Conservation (phyloP, 345 rosid species). For the Eutrema heterophyllum region DNA sequence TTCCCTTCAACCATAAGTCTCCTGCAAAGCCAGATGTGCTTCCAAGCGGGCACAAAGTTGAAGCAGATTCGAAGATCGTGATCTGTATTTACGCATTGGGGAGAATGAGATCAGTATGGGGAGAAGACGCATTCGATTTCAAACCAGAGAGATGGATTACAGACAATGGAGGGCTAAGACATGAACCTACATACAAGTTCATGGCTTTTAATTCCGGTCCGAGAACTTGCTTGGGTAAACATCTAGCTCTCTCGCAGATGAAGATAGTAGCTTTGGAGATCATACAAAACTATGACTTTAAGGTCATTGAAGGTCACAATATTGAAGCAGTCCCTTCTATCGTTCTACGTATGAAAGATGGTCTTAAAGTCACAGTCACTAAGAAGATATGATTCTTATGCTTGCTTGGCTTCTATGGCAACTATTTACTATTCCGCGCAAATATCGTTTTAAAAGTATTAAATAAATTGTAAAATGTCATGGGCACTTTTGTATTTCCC, state of each 20-base stretch:
- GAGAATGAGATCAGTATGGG: slow-evolving; percentile 41
- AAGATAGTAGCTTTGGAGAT: slow-evolving; percentile 16
- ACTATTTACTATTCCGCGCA: neutral
- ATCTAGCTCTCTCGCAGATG: slow-evolving; percentile 19
- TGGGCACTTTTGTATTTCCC: no score
- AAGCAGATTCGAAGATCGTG: neutral
- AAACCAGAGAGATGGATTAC: slow-evolving; percentile 43
- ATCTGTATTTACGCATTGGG: slow-evolving; percentile 18
- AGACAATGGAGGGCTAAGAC: slow-evolving; percentile 1
- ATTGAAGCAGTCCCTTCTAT: neutral
- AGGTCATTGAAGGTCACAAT: slow-evolving; percentile 15
- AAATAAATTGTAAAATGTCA: no score
- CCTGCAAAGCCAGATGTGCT: slow-evolving; percentile 7
- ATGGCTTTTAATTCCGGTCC: slow-evolving; percentile 22
- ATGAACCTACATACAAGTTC: slow-evolving; percentile 22
- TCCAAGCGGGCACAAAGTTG: slow-evolving; percentile 35
- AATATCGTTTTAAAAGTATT: no score
- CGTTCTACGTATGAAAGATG: slow-evolving; percentile 1
- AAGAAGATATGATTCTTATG: neutral
- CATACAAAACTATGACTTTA: slow-evolving; percentile 15
- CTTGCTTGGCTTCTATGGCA: neutral
- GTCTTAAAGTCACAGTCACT: slow-evolving; percentile 2
- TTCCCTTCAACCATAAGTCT: slow-evolving; percentile 15
- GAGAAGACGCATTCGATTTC: slow-evolving; percentile 39
- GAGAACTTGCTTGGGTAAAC: slow-evolving; percentile 26